A percentile compares a stretch with the other conserved stretches of the same genome.
Evolutionary conservation across 2,329 filamentous ascomycete species (phyloP).

Genomic region (Neophaeococcomyces mojaviensis): DNA sequence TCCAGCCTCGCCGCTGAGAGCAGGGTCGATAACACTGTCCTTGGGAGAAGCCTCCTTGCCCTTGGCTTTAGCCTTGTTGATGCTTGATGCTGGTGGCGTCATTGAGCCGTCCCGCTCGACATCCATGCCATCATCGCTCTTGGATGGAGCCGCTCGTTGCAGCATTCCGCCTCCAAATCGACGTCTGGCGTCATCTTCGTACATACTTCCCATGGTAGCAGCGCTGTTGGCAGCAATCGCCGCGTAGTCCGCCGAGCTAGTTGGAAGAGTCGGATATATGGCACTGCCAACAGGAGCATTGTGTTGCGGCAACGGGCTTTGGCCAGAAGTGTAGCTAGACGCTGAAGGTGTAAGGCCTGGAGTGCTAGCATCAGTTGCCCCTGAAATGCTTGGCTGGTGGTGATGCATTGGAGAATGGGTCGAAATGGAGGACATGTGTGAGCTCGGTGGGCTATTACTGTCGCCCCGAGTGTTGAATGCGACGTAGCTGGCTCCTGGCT

Average conservation of each 20-base stretch:
- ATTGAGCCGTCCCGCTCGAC: slow-evolving; percentile 21
- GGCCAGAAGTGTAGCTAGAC: slow-evolving; percentile 55
- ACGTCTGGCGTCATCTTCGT: slow-evolving; percentile 49
- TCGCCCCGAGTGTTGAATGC: slow-evolving; percentile 39
- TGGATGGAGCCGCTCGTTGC: slow-evolving; percentile 45
- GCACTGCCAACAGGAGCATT: slow-evolving; percentile 28
- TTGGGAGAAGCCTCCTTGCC: slow-evolving; percentile 16
- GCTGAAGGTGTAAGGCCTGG: slow-evolving; percentile 58
- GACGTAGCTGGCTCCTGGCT: slow-evolving; percentile 62
- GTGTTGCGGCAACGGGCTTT: slow-evolving; percentile 44
- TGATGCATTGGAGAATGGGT: slow-evolving; percentile 24
- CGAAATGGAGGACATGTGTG: slow-evolving; percentile 36
- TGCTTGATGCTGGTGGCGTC: slow-evolving; percentile 21
- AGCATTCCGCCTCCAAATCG: slow-evolving; percentile 56
- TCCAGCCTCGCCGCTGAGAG: slow-evolving; percentile 17
- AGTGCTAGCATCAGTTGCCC: slow-evolving; percentile 41
- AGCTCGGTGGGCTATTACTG: slow-evolving; percentile 48
- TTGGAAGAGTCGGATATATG: slow-evolving; percentile 58
- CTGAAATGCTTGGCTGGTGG: slow-evolving; percentile 24
- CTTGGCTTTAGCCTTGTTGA: slow-evolving; percentile 17
- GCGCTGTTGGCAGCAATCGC: slow-evolving; percentile 53
- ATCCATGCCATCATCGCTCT: slow-evolving; percentile 33
- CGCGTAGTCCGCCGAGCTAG: slow-evolving; percentile 49
- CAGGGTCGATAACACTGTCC: slow-evolving; percentile 22
- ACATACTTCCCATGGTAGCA: slow-evolving; percentile 53